Base-by-base conservation (phyloP, 768 basidiomycete species). In the Termitomyces sp. region DNA sequence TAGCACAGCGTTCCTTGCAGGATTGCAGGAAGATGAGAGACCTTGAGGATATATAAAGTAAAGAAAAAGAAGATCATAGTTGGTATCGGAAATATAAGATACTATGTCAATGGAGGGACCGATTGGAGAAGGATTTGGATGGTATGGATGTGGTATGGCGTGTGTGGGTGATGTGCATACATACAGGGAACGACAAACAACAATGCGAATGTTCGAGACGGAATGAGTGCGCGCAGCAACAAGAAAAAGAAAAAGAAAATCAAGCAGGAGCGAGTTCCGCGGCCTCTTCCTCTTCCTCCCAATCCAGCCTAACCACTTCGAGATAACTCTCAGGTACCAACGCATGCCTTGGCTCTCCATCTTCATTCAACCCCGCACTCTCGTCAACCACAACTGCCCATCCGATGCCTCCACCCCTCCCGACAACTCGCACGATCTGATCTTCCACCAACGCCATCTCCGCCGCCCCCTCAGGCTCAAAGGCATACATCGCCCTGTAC, bases 391-490 rank as follows among this genome's bases (percentile, higher is more conserved):
- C 91, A 9, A 92, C 86, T 0, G 88, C 91, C 91, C 91, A 92
- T 0, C 91, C 91, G 2, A 88, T 86, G 0, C 89, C 89, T 0
- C 91, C 90, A 4, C 91, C 89, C 52, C 89, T 68, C 10, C 90
- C 90, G 3, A 92, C 72, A 32, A 92, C 89, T 2, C 78, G 77
- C 14, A 94, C 86, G 51, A 89, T 65, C 74, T 94, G 89, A 50
- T 87, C 92, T 72, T 92, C 89, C 64, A 80, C 83, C 58, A 94
- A 73, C 48, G 77, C 78, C 90, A 94, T 92, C 83, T 95, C 93
- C 38, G 90, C 88, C 17, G 84, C 85, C 2, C 91, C 88, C 67
- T 93, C 90, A 0, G 90, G 88, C 62, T 87, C 86, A 64, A 95
- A 94, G 4, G 85, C 79, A 64, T 88, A 94, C 71, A 92, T 12